Percentiles rank a stretch among this genome's conserved stretches.
These are phyloP conservation scores for Clitoria ternatea DNA, from an alignment of 306 rosid genomes.

Conservation along the genomic window DNA sequence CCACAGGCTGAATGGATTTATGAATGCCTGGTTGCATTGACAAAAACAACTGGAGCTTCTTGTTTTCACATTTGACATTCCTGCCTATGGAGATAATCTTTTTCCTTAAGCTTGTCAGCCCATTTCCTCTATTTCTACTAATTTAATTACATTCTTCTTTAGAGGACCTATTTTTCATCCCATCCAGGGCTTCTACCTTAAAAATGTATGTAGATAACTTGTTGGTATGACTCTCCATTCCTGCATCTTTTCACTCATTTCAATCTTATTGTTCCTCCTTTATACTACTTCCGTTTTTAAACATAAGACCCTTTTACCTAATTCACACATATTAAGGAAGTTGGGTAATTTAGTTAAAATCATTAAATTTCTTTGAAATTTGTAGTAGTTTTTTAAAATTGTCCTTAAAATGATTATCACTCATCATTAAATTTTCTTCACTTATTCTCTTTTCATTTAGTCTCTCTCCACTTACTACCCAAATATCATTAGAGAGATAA, in stretches of 20 bases:
- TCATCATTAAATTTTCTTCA: too few relatives aligned
- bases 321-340: too few relatives aligned
- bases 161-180: conserved; percentile 9
- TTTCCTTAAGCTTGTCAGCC: conserved; percentile 18
- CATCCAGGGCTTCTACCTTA: neutral
- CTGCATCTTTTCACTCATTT: conserved; percentile 3
- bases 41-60: conserved; percentile 43
- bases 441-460: too few relatives aligned
- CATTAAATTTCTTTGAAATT: too few relatives aligned
- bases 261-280: neutral
- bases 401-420: too few relatives aligned
- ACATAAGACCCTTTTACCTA: too few relatives aligned
- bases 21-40: conserved; percentile 49
- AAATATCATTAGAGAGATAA: too few relatives aligned
- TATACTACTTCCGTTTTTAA: too few relatives aligned
- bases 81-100: neutral
- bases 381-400: too few relatives aligned
- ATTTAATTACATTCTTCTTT: conserved; percentile 11
- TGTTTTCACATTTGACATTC: conserved; percentile 15
- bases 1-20: conserved; percentile 38
- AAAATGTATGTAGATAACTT: neutral
- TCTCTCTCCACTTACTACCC: too few relatives aligned
- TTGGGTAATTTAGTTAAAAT: too few relatives aligned
- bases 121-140: conserved; percentile 6
- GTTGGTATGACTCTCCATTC: neutral